phyloP scores from a whole-genome alignment of 371 early-diverging fungal species.

The Mortierella sp. region DNA sequence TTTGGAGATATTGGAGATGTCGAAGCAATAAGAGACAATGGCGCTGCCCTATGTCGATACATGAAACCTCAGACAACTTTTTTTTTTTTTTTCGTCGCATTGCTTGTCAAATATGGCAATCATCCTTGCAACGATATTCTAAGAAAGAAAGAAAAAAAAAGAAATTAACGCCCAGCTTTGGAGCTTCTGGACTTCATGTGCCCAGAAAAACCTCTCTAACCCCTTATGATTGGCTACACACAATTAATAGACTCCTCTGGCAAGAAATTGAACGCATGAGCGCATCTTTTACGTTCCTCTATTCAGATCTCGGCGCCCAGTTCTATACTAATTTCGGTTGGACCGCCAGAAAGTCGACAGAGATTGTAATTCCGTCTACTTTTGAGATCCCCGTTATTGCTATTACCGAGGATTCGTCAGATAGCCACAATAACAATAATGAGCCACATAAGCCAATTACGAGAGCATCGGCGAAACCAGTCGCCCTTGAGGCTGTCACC shows the following conservation, averaged over 20 bases:
- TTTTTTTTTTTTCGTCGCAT: too few species aligned
- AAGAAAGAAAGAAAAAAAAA: too few species aligned
- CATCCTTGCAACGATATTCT: too few species aligned
- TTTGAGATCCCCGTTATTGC: constrained; percentile 14
- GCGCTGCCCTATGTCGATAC: too few species aligned
- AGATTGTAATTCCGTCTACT: constrained; percentile 32
- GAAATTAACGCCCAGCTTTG: not conserved
- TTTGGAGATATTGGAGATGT: too few species aligned
- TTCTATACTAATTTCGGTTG: constrained; percentile 60
- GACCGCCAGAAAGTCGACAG: constrained; percentile 40
- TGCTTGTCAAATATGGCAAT: too few species aligned
- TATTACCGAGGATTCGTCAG: not conserved
- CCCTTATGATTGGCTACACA: too few species aligned
- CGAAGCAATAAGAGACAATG: too few species aligned
- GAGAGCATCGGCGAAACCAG: not conserved
- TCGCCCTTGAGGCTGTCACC: constrained; percentile 16
- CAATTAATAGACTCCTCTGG: constrained; percentile 35
- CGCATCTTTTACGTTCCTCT: constrained; percentile 44
- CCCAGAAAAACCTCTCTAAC: too few species aligned
- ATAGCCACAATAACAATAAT: too few species aligned
- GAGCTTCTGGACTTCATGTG: not conserved
- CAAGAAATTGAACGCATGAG: constrained; percentile 26
- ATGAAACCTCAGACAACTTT: too few species aligned
- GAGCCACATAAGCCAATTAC: too few species aligned
- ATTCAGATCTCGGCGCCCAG: constrained; percentile 58